A percentile compares a stretch with the other conserved stretches of the same genome.
phyloP scores from a whole-genome alignment of 306 rosid genomes.

The Macrotyloma uniflorum region DNA sequence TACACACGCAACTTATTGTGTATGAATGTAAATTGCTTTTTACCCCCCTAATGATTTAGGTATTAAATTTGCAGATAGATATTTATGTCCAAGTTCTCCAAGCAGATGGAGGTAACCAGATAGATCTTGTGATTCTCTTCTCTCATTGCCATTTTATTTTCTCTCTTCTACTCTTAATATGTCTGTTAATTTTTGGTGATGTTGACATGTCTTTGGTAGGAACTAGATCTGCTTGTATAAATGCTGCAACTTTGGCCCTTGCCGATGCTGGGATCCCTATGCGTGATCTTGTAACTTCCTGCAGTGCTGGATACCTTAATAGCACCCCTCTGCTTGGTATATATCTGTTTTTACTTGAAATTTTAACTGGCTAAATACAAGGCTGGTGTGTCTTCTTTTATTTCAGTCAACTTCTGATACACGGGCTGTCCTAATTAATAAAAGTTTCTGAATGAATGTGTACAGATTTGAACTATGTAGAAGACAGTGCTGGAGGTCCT shows the following conservation, averaged over 20 bases:
- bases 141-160: slow-evolving; percentile 14
- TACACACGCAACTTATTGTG: slow-evolving; percentile 26
- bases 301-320: slow-evolving; percentile 92
- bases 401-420: not conserved
- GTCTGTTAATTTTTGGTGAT: slow-evolving; percentile 25
- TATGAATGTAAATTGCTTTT: not conserved
- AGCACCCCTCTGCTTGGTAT: slow-evolving; percentile 86
- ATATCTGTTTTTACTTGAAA: slow-evolving; percentile 21
- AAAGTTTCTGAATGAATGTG: slow-evolving; percentile 33
- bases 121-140: slow-evolving; percentile 15
- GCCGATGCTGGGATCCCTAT: slow-evolving; percentile 96
- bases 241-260: slow-evolving; percentile 96
- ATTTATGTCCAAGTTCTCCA: slow-evolving; percentile 93
- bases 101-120: slow-evolving; percentile 79
- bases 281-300: slow-evolving; percentile 92
- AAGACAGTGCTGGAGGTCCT: slow-evolving; percentile 98
- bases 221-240: slow-evolving; percentile 93
- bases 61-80: slow-evolving; percentile 66
- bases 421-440: slow-evolving; percentile 2
- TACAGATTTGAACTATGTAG: slow-evolving; percentile 86
- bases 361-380: slow-evolving; percentile 3
- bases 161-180: slow-evolving; percentile 24
- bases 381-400: slow-evolving; percentile 8
- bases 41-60: slow-evolving; percentile 34
- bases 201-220: slow-evolving; percentile 51